phyloP scores from a whole-genome alignment of 352 stramenopile genomes.

The Blastocystis sp. region DNA sequence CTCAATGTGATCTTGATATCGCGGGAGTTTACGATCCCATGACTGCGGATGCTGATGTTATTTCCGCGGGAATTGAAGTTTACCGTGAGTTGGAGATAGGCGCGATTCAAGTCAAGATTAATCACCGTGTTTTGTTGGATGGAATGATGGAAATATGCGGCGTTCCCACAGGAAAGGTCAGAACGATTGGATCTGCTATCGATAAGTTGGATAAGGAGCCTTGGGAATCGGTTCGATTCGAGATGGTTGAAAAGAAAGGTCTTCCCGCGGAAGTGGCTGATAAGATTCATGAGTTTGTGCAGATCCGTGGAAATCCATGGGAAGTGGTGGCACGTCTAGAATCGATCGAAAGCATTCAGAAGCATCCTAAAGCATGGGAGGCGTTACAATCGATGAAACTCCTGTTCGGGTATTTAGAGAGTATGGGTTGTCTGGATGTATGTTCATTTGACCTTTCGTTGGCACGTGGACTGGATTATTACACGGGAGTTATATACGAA shows the following conservation, averaged over 20 bases:
- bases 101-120: slow-evolving; percentile 93
- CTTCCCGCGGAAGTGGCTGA: slow-evolving; percentile 81
- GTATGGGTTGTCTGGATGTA: slow-evolving; percentile 84
- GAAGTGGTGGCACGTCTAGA: slow-evolving; percentile 74
- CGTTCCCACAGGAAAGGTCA: slow-evolving; percentile 89
- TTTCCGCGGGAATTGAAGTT: slow-evolving; percentile 84
- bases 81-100: slow-evolving; percentile 26
- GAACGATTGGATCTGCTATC: slow-evolving; percentile 92
- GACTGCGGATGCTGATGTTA: slow-evolving; percentile 89
- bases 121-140: slow-evolving; percentile 89
- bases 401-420: slow-evolving; percentile 92
- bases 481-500: slow-evolving; percentile 98
- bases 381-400: slow-evolving; percentile 84
- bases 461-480: slow-evolving; percentile 94
- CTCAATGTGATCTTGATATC: slow-evolving; percentile 98
- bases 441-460: slow-evolving; percentile 93
- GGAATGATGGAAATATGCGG: slow-evolving; percentile 92
- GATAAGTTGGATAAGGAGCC: slow-evolving; percentile 98
- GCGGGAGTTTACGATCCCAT: slow-evolving; percentile 86
- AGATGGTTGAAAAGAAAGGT: slow-evolving; percentile 95
- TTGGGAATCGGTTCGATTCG: slow-evolving; percentile 74
- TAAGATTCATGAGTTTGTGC: slow-evolving; percentile 85
- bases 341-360: slow-evolving; percentile 53
- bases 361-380: slow-evolving; percentile 62
- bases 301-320: slow-evolving; percentile 75